Evolutionary conservation across 306 rosid genomes (phyloP).

Genomic region (Prinsepia uniflora): DNA sequence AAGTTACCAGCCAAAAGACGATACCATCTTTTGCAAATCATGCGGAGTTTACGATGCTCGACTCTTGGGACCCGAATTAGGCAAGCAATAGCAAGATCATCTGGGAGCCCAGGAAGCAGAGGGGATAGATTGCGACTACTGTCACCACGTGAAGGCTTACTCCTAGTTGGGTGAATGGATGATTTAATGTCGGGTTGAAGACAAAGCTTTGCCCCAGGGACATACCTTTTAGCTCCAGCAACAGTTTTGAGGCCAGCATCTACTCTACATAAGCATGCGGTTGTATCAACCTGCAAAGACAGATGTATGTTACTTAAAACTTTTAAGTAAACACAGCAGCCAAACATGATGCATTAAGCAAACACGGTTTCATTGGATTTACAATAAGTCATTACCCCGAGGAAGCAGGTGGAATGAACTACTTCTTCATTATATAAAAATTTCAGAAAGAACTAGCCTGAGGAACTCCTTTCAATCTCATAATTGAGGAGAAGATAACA

Average conservation of each 20-base stretch:
- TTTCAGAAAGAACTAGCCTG: background rate
- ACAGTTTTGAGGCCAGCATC: constrained; percentile 78
- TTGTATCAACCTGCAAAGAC: constrained; percentile 71
- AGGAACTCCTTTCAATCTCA: background rate
- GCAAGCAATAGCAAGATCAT: constrained; percentile 90
- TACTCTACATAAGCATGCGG: constrained; percentile 82
- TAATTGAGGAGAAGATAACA: background rate
- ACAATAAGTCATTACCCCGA: background rate
- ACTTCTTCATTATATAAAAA: background rate
- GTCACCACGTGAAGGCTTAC: constrained; percentile 66
- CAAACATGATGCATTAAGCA: constrained; percentile 1
- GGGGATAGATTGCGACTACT: constrained; percentile 76
- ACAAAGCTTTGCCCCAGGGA: constrained; percentile 80
- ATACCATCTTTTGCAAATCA: constrained; percentile 83
- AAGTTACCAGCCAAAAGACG: constrained; percentile 79
- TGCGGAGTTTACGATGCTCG: constrained; percentile 73
- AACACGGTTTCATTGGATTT: background rate
- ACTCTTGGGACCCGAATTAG: constrained; percentile 73
- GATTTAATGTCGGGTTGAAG: constrained; percentile 84
- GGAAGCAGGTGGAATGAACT: background rate
- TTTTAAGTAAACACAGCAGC: background rate
- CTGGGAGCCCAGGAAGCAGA: constrained; percentile 82
- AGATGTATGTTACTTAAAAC: constrained; percentile 4
- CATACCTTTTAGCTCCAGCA: constrained; percentile 74
- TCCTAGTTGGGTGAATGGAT: constrained; percentile 81